Conservation (phyloP, 2,329 filamentous ascomycete species). For the Cercospora sojina region DNA sequence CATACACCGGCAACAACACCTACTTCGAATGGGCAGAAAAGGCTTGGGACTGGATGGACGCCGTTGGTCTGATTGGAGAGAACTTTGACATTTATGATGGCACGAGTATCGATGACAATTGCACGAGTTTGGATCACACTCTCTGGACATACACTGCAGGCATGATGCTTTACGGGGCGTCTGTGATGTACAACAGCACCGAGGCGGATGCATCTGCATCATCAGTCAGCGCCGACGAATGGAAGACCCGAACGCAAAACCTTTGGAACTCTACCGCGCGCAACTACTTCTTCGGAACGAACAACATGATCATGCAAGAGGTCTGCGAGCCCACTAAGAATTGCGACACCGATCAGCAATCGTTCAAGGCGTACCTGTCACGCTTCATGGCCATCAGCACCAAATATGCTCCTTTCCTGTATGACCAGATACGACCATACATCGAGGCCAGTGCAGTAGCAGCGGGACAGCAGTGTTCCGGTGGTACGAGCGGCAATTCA, state of each 20-base stretch:
- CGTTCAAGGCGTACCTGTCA: conserved; percentile 42
- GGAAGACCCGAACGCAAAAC: conserved; percentile 27
- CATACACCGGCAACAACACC: conserved; percentile 49
- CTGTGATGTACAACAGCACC: conserved; percentile 41
- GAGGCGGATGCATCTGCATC: conserved; percentile 7
- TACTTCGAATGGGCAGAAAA: conserved; percentile 64
- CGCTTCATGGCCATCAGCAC: conserved; percentile 55
- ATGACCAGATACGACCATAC: conserved; percentile 51
- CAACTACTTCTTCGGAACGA: conserved; percentile 42
- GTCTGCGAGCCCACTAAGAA: conserved; percentile 44
- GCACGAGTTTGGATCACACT: conserved; percentile 47
- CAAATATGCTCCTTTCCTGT: conserved; percentile 58
- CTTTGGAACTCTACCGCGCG: conserved; percentile 34
- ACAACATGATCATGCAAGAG: conserved; percentile 46
- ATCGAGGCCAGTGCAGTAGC: conserved; percentile 54
- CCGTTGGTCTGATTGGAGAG: conserved; percentile 59
- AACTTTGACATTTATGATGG: conserved; percentile 50
- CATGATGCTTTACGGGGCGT: conserved; percentile 46
- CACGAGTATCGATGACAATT: conserved; percentile 48
- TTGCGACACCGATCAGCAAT: conserved; percentile 43
- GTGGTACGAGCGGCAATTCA: conserved; percentile 46
- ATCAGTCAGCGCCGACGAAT: conserved; percentile 19
- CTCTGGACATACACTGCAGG: conserved; percentile 50
- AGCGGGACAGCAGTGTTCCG: conserved; percentile 56
- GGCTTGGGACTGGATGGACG: conserved; percentile 40